Conservation (phyloP, 345 rosid genomes). For the Camelina hispida region DNA sequence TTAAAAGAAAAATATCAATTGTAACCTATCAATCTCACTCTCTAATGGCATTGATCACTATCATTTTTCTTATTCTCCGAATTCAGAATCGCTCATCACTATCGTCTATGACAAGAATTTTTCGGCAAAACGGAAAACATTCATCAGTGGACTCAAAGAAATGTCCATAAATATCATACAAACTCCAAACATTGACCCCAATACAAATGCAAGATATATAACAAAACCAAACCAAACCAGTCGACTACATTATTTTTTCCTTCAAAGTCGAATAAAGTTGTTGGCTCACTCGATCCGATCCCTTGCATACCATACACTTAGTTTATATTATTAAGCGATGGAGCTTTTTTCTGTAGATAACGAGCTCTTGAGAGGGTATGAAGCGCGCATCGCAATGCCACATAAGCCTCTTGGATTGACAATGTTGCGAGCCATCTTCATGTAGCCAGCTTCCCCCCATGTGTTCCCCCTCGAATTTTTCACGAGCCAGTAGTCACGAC, state of each 20-base stretch:
- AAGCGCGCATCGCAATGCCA: constrained; percentile 84
- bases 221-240: neutral
- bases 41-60: neutral
- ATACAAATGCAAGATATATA: neutral
- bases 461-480: constrained; percentile 77
- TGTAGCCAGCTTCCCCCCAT: constrained; percentile 86
- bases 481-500: constrained; percentile 81
- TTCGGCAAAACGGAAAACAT: neutral
- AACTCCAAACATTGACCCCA: neutral
- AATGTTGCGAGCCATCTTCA: constrained; percentile 67
- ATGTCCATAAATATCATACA: neutral
- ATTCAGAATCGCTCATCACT: neutral
- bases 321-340: constrained; percentile 11
- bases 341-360: constrained; percentile 13
- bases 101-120: neutral
- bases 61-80: neutral
- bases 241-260: constrained; percentile 16
- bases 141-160: neutral
- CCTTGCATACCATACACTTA: neutral
- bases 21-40: neutral
- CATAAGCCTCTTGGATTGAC: constrained; percentile 61
- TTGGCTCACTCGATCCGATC: neutral
- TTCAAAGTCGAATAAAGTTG: constrained; percentile 1
- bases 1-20: neutral
- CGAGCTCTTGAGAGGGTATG: constrained; percentile 74